These are phyloP conservation scores for Acidomyces sp. DNA, from an alignment of 495 filamentous ascomycete species.

Conservation along the genomic window DNA sequence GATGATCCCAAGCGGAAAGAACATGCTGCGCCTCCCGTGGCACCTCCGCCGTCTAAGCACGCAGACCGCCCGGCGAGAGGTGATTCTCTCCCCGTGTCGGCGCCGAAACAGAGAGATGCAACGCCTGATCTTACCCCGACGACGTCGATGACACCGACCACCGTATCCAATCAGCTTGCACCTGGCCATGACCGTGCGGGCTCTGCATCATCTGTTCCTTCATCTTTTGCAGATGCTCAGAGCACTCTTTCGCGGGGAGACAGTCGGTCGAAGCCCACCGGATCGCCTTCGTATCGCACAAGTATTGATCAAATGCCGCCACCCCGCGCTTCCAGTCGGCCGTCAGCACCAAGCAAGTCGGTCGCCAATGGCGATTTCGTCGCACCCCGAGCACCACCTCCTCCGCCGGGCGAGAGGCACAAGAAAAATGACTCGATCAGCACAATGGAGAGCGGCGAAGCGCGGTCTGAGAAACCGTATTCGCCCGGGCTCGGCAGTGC, in stretches of 20 bases:
- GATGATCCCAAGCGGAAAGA: slow-evolving; percentile 19
- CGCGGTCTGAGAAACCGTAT: slow-evolving; percentile 14
- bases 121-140: slow-evolving; percentile 12
- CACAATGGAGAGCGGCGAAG: slow-evolving; percentile 31
- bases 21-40: not conserved
- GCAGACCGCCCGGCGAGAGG: slow-evolving; percentile 39
- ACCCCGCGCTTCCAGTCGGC: slow-evolving; percentile 25
- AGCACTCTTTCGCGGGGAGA: slow-evolving; percentile 8
- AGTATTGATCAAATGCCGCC: slow-evolving; percentile 22
- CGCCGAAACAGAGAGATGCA: slow-evolving; percentile 9
- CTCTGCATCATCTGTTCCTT: slow-evolving; percentile 18
- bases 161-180: slow-evolving; percentile 4
- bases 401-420: slow-evolving; percentile 39
- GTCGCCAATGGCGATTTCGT: slow-evolving; percentile 43
- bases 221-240: slow-evolving; percentile 13
- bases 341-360: slow-evolving; percentile 31
- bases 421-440: slow-evolving; percentile 44
- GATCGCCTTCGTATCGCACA: slow-evolving; percentile 23
- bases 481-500: slow-evolving; percentile 24
- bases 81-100: slow-evolving; percentile 37
- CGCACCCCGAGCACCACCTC: slow-evolving; percentile 48
- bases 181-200: slow-evolving; percentile 21
- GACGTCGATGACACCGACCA: slow-evolving; percentile 1
- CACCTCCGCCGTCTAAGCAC: slow-evolving; percentile 13
- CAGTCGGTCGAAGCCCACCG: slow-evolving; percentile 23